Conservation (phyloP, 306 rosid species). For the Lagenaria siceraria region DNA sequence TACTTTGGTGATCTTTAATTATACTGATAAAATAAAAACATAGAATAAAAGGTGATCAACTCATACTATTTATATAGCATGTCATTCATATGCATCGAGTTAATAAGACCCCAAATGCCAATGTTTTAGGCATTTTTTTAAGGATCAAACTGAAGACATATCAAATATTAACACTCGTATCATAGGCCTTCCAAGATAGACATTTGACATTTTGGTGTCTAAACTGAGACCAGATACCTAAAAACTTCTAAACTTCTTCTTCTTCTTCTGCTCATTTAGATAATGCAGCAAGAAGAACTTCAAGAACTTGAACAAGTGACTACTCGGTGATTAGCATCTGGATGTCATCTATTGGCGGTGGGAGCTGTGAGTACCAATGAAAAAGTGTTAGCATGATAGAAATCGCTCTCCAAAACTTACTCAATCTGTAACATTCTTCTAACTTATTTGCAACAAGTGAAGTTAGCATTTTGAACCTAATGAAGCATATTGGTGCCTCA, state of each 20-base stretch:
- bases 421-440: background rate
- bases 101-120: constrained; percentile 4
- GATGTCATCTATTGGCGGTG: constrained; percentile 40
- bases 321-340: constrained; percentile 85
- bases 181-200: constrained; percentile 7
- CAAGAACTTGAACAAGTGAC: background rate
- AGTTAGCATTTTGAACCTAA: background rate
- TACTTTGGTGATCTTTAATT: background rate
- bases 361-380: constrained; percentile 56
- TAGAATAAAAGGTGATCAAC: background rate
- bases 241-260: background rate
- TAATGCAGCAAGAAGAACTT: background rate
- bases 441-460: background rate
- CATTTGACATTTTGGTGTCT: background rate
- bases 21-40: background rate
- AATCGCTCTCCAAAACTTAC: background rate
- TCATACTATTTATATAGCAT: background rate
- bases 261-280: background rate
- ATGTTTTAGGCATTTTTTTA: background rate
- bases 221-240: constrained; percentile 3
- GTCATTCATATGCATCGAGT: background rate
- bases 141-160: background rate
- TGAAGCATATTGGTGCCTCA: background rate
- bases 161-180: background rate
- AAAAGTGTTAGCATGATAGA: background rate